phyloP scores from a whole-genome alignment of 192 early-diverging fungal species.

The Ramicandelaber brevisporus region DNA sequence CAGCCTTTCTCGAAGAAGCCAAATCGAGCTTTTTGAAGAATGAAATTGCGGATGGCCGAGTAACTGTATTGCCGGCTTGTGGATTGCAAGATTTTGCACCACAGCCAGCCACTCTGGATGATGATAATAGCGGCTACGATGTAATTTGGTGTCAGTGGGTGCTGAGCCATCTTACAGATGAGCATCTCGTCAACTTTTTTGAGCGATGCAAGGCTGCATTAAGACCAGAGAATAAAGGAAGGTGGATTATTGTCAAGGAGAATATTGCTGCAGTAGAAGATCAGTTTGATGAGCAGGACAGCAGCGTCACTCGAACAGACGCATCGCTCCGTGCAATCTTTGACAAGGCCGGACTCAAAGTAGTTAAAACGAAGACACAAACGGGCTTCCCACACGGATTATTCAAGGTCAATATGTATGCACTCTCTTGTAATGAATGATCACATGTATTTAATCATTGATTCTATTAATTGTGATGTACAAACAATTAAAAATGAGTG shows the following conservation, averaged over 20 bases:
- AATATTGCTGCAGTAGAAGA: conserved; percentile 59
- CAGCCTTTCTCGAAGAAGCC: conserved; percentile 52
- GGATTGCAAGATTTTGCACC: conserved; percentile 71
- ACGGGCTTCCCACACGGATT: conserved; percentile 36
- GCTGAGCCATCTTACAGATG: conserved; percentile 73
- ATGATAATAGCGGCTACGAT: conserved; percentile 45
- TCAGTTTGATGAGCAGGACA: conserved; percentile 66
- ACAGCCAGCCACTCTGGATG: too few relatives aligned
- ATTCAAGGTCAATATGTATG: conserved; percentile 46
- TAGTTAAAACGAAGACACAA: conserved; percentile 36
- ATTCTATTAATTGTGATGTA: conserved; percentile 1
- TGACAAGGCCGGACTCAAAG: conserved; percentile 22
- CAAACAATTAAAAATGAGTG: conserved; percentile 1
- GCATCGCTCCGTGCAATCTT: conserved; percentile 11
- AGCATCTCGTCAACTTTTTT: conserved; percentile 67
- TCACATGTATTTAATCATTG: too few relatives aligned
- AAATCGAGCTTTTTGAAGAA: conserved; percentile 23
- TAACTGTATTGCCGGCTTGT: conserved; percentile 34
- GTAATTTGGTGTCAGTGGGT: conserved; percentile 99
- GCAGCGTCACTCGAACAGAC: conserved; percentile 38
- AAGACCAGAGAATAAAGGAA: conserved; percentile 23
- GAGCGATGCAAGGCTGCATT: conserved; percentile 42
- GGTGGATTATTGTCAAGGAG: conserved; percentile 78
- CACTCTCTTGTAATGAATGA: too few relatives aligned
- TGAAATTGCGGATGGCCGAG: conserved; percentile 23